Percentiles rank a stretch among this genome's conserved stretches.
These are phyloP conservation scores for Handroanthus guayacan DNA, from an alignment of 257 asterid species.

Conservation along the genomic window DNA sequence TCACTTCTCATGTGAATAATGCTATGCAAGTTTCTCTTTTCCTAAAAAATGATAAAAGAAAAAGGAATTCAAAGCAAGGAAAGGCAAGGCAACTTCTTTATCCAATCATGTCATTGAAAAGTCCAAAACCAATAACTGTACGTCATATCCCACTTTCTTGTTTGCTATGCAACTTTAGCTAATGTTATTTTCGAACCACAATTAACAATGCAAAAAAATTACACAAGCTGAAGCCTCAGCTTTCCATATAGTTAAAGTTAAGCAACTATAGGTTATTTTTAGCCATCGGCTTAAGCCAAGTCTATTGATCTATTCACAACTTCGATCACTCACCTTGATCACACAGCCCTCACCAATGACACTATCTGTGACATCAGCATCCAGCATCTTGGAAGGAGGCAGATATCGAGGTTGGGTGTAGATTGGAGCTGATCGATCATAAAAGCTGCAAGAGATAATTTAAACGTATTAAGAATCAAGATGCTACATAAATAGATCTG, in stretches of 20 bases:
- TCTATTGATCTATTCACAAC: conserved; percentile 2
- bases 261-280: background rate
- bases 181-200: conserved; percentile 2
- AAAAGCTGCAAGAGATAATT: conserved; percentile 69
- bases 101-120: conserved; percentile 1
- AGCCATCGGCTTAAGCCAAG: background rate
- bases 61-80: background rate
- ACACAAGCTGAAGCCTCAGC: background rate
- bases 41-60: no score
- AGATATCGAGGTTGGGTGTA: conserved; percentile 95
- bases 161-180: background rate
- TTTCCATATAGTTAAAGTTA: background rate
- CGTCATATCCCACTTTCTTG: background rate
- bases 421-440: conserved; percentile 95
- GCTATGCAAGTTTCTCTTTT: conserved; percentile 6
- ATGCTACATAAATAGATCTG: conserved; percentile 12
- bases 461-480: conserved; percentile 33
- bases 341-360: conserved; percentile 98
- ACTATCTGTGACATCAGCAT: conserved; percentile 96
- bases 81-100: background rate
- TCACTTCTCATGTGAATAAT: conserved; percentile 9
- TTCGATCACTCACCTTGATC: conserved; percentile 68
- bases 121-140: background rate
- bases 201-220: background rate
- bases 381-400: conserved; percentile 98